These are phyloP conservation scores for Brassica carinata DNA, from an alignment of 345 rosid genomes.

Conservation along the genomic window DNA sequence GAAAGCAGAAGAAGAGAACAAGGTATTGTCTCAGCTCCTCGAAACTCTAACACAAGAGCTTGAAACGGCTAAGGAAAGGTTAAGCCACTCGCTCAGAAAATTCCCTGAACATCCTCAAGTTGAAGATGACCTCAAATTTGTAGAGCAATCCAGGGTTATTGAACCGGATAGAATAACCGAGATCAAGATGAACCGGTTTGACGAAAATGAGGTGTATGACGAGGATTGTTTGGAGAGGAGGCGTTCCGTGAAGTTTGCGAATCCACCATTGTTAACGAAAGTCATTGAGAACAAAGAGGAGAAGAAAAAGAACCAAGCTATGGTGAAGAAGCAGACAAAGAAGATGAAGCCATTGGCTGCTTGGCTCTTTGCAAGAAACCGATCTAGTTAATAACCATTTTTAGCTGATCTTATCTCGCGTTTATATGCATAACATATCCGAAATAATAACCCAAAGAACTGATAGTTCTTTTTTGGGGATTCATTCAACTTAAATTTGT, in stretches of 20 bases:
- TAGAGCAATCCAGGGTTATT: constrained; percentile 42
- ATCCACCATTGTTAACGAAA: constrained; percentile 54
- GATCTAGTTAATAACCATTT: constrained; percentile 29
- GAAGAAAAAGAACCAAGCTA: constrained; percentile 40
- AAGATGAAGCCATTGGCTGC: constrained; percentile 55
- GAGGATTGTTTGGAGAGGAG: constrained; percentile 55
- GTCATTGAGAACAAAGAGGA: constrained; percentile 43
- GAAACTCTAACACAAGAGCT: constrained; percentile 57
- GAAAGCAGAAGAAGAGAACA: constrained; percentile 48
- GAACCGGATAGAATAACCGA: constrained; percentile 23
- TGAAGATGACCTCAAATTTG: constrained; percentile 55
- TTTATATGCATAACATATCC: neutral
- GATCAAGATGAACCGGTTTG: constrained; percentile 30
- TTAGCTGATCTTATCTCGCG: neutral
- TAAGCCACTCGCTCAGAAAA: constrained; percentile 19
- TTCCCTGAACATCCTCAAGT: constrained; percentile 37
- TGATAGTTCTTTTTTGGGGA: constrained; percentile 1
- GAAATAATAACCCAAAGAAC: constrained; percentile 2
- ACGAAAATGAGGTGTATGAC: constrained; percentile 16
- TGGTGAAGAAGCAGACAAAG: constrained; percentile 38
- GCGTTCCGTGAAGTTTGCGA: constrained; percentile 72
- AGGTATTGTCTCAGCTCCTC: constrained; percentile 40
- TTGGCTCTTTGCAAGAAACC: constrained; percentile 59
- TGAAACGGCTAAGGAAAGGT: constrained; percentile 51
- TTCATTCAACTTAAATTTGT: constrained; percentile 5